These are phyloP conservation scores for Obelidium mucronatum DNA, from an alignment of 192 early-diverging fungal species.

Conservation along the genomic window DNA sequence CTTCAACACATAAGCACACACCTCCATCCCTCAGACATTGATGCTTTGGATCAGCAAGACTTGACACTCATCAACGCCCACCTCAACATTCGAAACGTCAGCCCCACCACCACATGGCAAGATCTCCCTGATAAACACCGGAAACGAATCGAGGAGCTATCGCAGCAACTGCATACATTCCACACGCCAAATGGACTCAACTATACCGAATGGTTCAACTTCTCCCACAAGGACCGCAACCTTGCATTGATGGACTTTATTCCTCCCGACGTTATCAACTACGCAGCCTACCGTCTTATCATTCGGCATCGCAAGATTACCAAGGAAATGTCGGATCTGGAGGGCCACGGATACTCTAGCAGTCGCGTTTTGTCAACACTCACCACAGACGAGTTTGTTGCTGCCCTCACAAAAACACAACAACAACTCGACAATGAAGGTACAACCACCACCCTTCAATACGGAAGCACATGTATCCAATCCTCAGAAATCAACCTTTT, in stretches of 20 bases:
- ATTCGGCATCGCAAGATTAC: not conserved
- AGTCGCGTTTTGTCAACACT: not conserved
- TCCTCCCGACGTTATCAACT: too few relatives aligned
- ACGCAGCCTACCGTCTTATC: not conserved
- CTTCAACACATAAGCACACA: not conserved
- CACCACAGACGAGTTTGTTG: not conserved
- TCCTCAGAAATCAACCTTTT: too few relatives aligned
- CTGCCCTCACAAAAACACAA: too few relatives aligned
- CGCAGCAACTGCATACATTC: not conserved
- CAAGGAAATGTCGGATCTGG: not conserved
- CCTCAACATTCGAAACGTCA: too few relatives aligned
- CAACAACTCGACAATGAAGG: too few relatives aligned
- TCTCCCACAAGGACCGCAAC: too few relatives aligned
- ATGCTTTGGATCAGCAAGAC: not conserved
- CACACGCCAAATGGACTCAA: too few relatives aligned
- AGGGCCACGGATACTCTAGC: not conserved
- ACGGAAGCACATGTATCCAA: too few relatives aligned
- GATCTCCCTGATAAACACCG: not conserved
- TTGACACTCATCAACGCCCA: not conserved
- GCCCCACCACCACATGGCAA: not conserved
- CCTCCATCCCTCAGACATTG: not conserved
- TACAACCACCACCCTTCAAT: too few relatives aligned
- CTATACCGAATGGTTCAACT: too few relatives aligned
- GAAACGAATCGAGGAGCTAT: not conserved
- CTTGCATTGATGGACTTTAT: too few relatives aligned